phyloP scores from a whole-genome alignment of 2,329 filamentous ascomycete species.

The Biscogniauxia sp. region DNA sequence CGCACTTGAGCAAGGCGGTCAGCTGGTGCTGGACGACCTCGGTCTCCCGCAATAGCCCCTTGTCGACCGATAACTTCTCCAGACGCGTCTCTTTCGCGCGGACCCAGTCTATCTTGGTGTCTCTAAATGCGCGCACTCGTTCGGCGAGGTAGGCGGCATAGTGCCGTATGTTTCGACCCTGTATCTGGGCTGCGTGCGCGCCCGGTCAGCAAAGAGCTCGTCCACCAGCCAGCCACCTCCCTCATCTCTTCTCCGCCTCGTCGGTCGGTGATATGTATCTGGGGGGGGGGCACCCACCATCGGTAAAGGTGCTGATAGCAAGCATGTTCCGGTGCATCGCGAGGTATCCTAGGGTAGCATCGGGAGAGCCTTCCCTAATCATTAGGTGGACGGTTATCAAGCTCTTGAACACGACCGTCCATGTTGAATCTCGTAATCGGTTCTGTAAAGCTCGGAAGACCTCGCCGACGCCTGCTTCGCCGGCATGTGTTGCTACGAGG shows the following conservation, averaged over 20 bases:
- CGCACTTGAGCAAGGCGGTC: slow-evolving; percentile 79
- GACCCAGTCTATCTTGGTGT: slow-evolving; percentile 89
- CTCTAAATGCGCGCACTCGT: slow-evolving; percentile 75
- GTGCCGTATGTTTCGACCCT: slow-evolving; percentile 89
- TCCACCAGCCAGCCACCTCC: neutral
- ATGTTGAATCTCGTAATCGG: slow-evolving; percentile 90
- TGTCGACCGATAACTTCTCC: slow-evolving; percentile 84
- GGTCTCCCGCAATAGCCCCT: slow-evolving; percentile 87
- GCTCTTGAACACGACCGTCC: slow-evolving; percentile 99
- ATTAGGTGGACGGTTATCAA: slow-evolving; percentile 95
- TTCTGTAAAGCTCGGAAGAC: slow-evolving; percentile 90
- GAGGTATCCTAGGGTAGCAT: slow-evolving; percentile 83
- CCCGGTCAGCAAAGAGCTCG: slow-evolving; percentile 19
- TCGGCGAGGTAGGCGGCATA: slow-evolving; percentile 86
- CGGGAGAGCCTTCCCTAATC: slow-evolving; percentile 90
- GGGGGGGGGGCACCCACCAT: slow-evolving; percentile 60
- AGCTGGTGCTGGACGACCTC: slow-evolving; percentile 89
- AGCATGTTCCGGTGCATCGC: slow-evolving; percentile 79
- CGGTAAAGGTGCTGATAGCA: slow-evolving; percentile 86
- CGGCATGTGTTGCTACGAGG: slow-evolving; percentile 88
- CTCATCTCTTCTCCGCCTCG: neutral
- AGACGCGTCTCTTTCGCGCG: slow-evolving; percentile 77
- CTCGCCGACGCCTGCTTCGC: slow-evolving; percentile 91
- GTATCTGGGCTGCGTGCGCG: slow-evolving; percentile 72
- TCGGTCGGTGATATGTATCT: neutral